Evolutionary conservation across 1,284 basidiomycete genomes (phyloP).

Genomic region (Rhodotorula sp.): DNA sequence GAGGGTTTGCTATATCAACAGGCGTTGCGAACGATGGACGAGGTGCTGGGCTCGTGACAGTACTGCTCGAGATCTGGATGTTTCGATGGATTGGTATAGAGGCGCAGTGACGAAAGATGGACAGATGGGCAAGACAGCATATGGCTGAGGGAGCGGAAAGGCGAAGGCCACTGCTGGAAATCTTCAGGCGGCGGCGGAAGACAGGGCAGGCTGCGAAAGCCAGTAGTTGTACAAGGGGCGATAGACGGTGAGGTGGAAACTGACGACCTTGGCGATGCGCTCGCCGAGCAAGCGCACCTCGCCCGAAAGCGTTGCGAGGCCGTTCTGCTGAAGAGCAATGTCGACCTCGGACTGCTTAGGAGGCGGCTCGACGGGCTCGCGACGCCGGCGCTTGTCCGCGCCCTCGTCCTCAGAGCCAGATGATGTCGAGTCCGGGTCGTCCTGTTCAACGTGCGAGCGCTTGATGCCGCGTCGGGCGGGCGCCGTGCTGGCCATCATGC

Average conservation of each 20-base stretch:
- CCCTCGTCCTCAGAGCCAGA: conserved; percentile 6
- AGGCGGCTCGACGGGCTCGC: background rate
- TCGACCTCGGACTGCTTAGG: conserved; percentile 10
- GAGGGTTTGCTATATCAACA: too few species aligned
- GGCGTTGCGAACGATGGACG: too few species aligned
- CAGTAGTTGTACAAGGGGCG: conserved; percentile 61
- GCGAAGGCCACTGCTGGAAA: background rate
- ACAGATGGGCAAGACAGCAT: too few species aligned
- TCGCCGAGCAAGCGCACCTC: conserved; percentile 69
- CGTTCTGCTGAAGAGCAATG: conserved; percentile 50
- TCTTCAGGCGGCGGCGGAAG: background rate
- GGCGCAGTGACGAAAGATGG: too few species aligned
- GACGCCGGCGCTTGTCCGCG: conserved; percentile 15
- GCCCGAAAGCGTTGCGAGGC: conserved; percentile 67
- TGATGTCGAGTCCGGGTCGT: background rate
- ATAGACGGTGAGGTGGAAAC: conserved; percentile 72
- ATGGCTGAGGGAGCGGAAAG: background rate
- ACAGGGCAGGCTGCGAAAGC: background rate
- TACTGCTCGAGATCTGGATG: too few species aligned
- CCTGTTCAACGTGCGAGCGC: conserved; percentile 8
- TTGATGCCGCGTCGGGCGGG: conserved; percentile 16
- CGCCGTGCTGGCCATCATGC: conserved; percentile 16
- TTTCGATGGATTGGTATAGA: too few species aligned
- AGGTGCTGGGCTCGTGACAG: too few species aligned
- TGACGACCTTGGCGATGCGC: conserved; percentile 66